These are phyloP conservation scores for Steccherinum ochraceum DNA, from an alignment of 768 basidiomycete species.

Conservation along the genomic window DNA sequence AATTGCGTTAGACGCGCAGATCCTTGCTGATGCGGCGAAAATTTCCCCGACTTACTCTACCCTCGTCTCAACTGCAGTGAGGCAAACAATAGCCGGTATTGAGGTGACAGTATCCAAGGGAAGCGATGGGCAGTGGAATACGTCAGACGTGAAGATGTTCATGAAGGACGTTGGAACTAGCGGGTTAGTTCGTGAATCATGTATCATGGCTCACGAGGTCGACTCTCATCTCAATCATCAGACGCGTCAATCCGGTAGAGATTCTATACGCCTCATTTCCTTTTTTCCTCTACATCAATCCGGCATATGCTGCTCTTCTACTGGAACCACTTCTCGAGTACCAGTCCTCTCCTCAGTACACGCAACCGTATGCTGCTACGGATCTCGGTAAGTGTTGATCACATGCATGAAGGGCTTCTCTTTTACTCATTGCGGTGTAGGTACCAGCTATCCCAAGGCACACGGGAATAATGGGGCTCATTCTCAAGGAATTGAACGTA, in stretches of 20 bases:
- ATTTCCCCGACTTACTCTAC: slow-evolving; percentile 17
- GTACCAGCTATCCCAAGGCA: slow-evolving; percentile 9
- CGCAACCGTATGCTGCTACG: slow-evolving; percentile 17
- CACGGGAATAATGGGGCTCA: slow-evolving; percentile 2
- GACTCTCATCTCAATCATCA: background rate
- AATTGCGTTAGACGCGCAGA: slow-evolving; percentile 15
- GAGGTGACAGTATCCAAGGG: slow-evolving; percentile 21
- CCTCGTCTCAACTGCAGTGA: slow-evolving; percentile 18
- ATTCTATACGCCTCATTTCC: slow-evolving; percentile 25
- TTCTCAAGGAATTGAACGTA: slow-evolving; percentile 6
- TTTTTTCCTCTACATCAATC: slow-evolving; percentile 24
- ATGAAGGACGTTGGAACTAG: slow-evolving; percentile 13
- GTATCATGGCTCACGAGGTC: background rate
- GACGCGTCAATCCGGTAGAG: slow-evolving; percentile 27
- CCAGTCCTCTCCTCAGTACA: slow-evolving; percentile 14
- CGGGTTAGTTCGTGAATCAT: background rate
- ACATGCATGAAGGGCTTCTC: background rate
- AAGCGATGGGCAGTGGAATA: slow-evolving; percentile 12
- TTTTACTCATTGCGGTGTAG: background rate
- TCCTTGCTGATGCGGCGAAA: slow-evolving; percentile 15
- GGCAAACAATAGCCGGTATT: slow-evolving; percentile 18
- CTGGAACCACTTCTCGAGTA: slow-evolving; percentile 23
- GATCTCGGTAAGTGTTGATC: slow-evolving; percentile 19
- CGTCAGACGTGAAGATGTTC: slow-evolving; percentile 20
- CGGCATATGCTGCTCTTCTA: slow-evolving; percentile 19